Base-by-base conservation (phyloP, 352 stramenopile genomes). In the Globisporangium nagaii region DNA sequence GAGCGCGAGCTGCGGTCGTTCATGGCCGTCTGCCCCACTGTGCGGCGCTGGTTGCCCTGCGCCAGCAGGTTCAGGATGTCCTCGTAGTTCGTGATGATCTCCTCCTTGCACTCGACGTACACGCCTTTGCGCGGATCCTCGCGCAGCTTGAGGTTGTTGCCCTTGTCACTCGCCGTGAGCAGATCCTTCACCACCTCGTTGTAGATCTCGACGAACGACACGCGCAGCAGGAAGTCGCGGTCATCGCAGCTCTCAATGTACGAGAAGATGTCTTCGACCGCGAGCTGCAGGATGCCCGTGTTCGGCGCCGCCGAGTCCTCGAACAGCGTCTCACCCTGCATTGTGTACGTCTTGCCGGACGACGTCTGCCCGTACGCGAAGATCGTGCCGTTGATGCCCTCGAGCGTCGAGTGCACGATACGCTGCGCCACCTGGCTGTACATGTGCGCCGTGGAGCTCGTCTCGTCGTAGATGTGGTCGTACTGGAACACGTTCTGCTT, bases 141-240 rank as follows among this genome's bases (percentile, higher is more conserved):
- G 13, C 88, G 80, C 35, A 98, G 77, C 58, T 95, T 86, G 50
- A 97, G 66, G 25, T 64, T 84, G 10, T 42, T 49, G n/a, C 53
- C 65, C 46, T 73, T 68, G 17, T 77, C 75, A 61, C 37, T 68
- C 0, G 65, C 44, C n/a, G 70, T 80, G 8, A 99, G 79, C 43
- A 99, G 73, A 69, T 99, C 97, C 8, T 87, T 73, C 11, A 99
- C 92, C 43, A 98, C 91, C 75, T 99, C 97, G 63, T 99, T 99
- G 77, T 99, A 99, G 61, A 99, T 99, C 73, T 99, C 97, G 32
- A 99, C 78, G 63, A 98, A 99, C n/a, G 92, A 98, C 15, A 97
- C 95, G 32, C 96, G 83, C 30, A 99, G 68, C 12, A 98, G 68
- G 68, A 98, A 99, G 49, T 98, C 84, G 12, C 95, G 74, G 53